Evolutionary conservation across 345 rosid species (phyloP).

Genomic region (Populus euphratica): DNA sequence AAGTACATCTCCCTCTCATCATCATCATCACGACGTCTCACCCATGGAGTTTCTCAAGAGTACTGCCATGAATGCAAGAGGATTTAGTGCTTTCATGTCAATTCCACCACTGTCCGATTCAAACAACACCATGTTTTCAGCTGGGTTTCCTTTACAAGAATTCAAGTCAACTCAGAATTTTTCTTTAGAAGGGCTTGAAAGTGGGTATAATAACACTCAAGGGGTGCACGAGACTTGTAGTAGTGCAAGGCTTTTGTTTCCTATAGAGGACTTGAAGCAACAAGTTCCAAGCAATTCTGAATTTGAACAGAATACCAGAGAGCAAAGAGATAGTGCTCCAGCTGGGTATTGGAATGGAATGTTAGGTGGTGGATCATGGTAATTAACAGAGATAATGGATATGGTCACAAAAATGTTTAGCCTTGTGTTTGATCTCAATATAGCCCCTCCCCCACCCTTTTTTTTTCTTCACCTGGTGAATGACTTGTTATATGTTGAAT

Average conservation of each 20-base stretch:
- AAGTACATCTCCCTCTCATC: slow-evolving; percentile 9
- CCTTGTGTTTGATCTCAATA: not conserved
- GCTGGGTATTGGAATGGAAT: slow-evolving; percentile 46
- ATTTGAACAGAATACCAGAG: slow-evolving; percentile 27
- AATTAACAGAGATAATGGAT: not conserved
- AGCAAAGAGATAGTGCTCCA: slow-evolving; percentile 31
- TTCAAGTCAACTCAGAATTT: slow-evolving; percentile 37
- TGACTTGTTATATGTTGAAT: slow-evolving; percentile 25
- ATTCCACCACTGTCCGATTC: slow-evolving; percentile 20
- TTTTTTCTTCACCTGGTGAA: slow-evolving; percentile 15
- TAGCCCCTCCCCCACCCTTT: not conserved
- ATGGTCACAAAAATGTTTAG: not conserved
- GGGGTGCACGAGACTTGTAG: slow-evolving; percentile 31
- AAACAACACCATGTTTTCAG: slow-evolving; percentile 14
- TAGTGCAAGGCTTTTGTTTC: slow-evolving; percentile 34
- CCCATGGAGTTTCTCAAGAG: slow-evolving; percentile 28
- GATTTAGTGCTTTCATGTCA: slow-evolving; percentile 27
- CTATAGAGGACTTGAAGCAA: slow-evolving; percentile 34
- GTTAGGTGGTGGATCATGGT: slow-evolving; percentile 47
- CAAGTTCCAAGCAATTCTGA: slow-evolving; percentile 24
- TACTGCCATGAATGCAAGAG: slow-evolving; percentile 22
- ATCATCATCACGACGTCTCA: not conserved
- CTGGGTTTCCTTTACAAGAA: slow-evolving; percentile 39
- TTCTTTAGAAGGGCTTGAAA: slow-evolving; percentile 31
- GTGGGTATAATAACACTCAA: slow-evolving; percentile 15